Evolutionary conservation across 495 filamentous ascomycete genomes (phyloP), one percentile per base, ranked within the genome.

Genomic region (Penicillium herquei): DNA sequence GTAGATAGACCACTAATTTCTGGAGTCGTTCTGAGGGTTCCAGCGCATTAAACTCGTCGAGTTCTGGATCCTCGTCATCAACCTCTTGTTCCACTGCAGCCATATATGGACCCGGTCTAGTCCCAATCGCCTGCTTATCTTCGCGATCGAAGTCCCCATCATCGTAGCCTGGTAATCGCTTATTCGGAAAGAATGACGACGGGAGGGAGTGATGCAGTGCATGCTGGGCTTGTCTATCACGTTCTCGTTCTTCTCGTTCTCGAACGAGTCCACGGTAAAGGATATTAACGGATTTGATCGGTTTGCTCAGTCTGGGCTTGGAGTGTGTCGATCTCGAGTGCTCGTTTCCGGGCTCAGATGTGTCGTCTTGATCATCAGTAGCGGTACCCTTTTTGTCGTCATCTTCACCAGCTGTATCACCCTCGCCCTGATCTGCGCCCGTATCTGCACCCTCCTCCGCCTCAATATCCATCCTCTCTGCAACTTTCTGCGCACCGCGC

Each of bases 11-110:
- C 10, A 94, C 82, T 9, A 96, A 65, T 51, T 71, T 82, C 11
- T 73, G 65, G 49, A 97, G 66, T 57, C 80, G 81, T 60, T 96
- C 87, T 2, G 72, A 75, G 1, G 80, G 76, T 3, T 82, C 78
- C 5, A 92, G 70, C 6, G 78, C 79, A 60, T 91, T 86, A 61
- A 96, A 98, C 39, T 81, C 89, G n/a, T 91, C 87, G 45, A 99
- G 64, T 66, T 96, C 90, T 1, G 78, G 66, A 65, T 98, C 94
- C 50, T 94, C 91, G 48, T 91, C 87, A 37, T 93, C 89, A 6
- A 89, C 54, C 43, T 94, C 88, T 55, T 91, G 85, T 14, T 85
- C 86, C 6, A 80, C 64, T 0, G 73, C 48, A 7, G 63, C 71
- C 44, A 48, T 56, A 33, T 72, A 73, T 54, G 75, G 57, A 40